These are phyloP conservation scores for Pezicula radicicola DNA, from an alignment of 2,329 filamentous ascomycete species.

Conservation along the genomic window DNA sequence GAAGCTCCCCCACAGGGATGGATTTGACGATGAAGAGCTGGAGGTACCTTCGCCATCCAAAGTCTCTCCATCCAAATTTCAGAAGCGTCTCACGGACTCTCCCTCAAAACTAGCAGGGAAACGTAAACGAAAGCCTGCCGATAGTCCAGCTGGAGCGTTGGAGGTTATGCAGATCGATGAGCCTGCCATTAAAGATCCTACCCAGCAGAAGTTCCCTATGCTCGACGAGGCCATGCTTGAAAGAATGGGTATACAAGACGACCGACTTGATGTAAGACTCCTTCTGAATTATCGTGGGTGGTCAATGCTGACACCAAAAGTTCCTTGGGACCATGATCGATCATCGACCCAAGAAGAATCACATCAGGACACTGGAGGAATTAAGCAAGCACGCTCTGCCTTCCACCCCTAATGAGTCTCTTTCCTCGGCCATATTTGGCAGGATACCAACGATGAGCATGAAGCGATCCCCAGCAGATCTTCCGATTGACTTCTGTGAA, in stretches of 20 bases:
- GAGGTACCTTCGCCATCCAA: conserved; percentile 42
- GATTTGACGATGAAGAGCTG: conserved; percentile 63
- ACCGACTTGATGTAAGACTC: conserved; percentile 33
- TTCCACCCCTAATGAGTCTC: conserved; percentile 56
- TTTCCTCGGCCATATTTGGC: conserved; percentile 67
- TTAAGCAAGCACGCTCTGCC: conserved; percentile 64
- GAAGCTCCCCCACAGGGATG: conserved; percentile 65
- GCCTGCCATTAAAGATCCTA: conserved; percentile 4
- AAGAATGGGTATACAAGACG: conserved; percentile 35
- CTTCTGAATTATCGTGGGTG: background rate
- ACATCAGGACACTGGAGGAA: conserved; percentile 64
- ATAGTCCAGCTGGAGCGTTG: conserved; percentile 64
- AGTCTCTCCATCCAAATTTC: conserved; percentile 43
- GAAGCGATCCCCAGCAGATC: conserved; percentile 44
- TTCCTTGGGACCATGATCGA: conserved; percentile 31
- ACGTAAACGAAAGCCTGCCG: conserved; percentile 61
- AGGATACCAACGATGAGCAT: conserved; percentile 57
- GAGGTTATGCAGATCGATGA: conserved; percentile 22
- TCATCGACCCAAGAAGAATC: conserved; percentile 36
- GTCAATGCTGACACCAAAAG: conserved; percentile 8
- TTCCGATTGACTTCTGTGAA: conserved; percentile 60
- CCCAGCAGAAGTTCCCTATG: conserved; percentile 12
- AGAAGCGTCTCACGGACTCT: conserved; percentile 39
- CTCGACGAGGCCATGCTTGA: conserved; percentile 32
- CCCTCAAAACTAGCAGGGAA: conserved; percentile 63